A percentile compares a stretch with the other conserved stretches of the same genome.
These are phyloP conservation scores for Hypoxylon sp. DNA, from an alignment of 2,329 filamentous ascomycete genomes.

Conservation along the genomic window DNA sequence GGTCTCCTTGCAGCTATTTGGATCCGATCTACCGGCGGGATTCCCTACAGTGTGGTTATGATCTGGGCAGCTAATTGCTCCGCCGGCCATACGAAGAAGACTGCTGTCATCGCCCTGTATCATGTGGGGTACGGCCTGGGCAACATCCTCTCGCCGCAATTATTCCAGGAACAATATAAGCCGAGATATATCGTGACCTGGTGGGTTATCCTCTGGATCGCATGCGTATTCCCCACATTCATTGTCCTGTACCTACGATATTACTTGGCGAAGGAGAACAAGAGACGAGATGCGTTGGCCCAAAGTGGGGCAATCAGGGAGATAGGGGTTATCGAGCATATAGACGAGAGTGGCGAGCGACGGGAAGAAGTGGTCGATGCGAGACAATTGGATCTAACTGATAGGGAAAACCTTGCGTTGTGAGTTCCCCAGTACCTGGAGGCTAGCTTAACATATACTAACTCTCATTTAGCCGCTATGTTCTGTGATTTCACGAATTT, in stretches of 20 bases:
- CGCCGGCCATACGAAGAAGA: constrained; percentile 59
- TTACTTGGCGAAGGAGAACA: constrained; percentile 60
- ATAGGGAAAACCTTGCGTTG: constrained; percentile 56
- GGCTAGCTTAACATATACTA: constrained; percentile 4
- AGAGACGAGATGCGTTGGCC: constrained; percentile 55
- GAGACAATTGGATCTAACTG: constrained; percentile 57
- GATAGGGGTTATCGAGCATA: constrained; percentile 51
- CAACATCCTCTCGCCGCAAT: constrained; percentile 54
- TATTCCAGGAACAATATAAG: constrained; percentile 49
- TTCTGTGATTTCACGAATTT: constrained; percentile 11
- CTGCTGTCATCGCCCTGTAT: constrained; percentile 56
- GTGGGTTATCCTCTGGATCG: constrained; percentile 55
- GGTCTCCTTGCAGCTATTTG: constrained; percentile 57
- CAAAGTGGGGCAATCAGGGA: constrained; percentile 43
- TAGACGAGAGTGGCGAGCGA: constrained; percentile 51
- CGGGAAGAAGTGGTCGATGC: constrained; percentile 54
- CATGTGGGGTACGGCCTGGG: constrained; percentile 54
- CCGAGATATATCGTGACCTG: constrained; percentile 53
- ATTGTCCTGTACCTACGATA: constrained; percentile 59
- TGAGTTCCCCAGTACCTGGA: constrained; percentile 24
- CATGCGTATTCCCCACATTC: constrained; percentile 57
- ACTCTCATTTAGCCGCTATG: constrained; percentile 23
- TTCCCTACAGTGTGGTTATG: constrained; percentile 59
- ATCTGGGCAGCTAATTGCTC: constrained; percentile 58
- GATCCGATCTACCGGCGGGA: constrained; percentile 57